Evolutionary conservation across 495 filamentous ascomycete species (phyloP), one percentile per base, ranked within the genome.

Genomic region (Symbiotaphrina buchneri): DNA sequence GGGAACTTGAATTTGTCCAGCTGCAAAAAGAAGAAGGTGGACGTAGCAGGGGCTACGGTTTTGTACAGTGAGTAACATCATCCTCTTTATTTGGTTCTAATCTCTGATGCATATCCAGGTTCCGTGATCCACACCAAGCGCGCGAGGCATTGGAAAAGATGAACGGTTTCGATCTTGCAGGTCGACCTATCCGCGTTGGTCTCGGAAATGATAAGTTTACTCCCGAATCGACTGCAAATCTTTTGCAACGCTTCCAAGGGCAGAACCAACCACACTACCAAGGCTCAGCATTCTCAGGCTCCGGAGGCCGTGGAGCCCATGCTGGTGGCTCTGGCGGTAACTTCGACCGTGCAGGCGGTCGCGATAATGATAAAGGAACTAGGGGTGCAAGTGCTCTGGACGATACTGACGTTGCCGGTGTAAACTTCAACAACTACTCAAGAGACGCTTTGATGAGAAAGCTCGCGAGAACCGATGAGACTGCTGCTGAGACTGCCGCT

Each of bases 151-250:
- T 99, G 32, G 81, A 94, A 54, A 87, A 93, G 56, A 94, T 99
- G 87, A 99, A 99, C 56, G 83, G 84, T 30, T 99, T 93, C 58
- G 90, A 95, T 52, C 76, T 99, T 47, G 90, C 85, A 47, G 84
- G 84, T 56, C 83, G 90, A 45, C 81, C 80, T 33, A 95, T 99
- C 47, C 80, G 90, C 46, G 90, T 99, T 55, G 90, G 90, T 52
- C 82, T 99, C 62, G 90, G 90, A 55, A 99, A 92, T 60, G 90
- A 99, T 78, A 95, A 95, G 76, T 99, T 95, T 55, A 95, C 87
- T 59, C 77, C 83, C 40, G 87, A 94, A 58, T 85, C 83, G 52
- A 93, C 78, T 52, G 75, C 79, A 44, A 81, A 77, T 53, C 68
- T 90, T 39, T 55, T 87, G 35, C 83, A 83, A 61, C 79, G 83